Base-by-base conservation (phyloP, 768 basidiomycete species). In the Mycena rosella region DNA sequence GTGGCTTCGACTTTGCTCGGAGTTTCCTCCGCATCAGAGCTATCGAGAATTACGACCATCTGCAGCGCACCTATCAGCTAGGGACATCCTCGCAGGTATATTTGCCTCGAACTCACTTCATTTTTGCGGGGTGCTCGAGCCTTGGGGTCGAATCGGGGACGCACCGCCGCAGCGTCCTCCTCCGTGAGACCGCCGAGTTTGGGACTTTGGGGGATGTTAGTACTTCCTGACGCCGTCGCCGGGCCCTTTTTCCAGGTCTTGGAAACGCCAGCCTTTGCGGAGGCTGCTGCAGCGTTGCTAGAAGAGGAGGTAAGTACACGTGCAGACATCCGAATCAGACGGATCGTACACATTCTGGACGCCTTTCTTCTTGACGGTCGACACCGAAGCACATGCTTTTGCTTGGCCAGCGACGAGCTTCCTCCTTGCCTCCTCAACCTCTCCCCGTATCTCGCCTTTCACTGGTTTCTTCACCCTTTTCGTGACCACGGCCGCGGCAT, bases 11-110 rank as follows among this genome's bases (percentile, higher is more conserved):
- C 32, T 29, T 48, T 63, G 52, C 53, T 63, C 2, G 62, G 62
- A 2, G 62, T 55, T 24, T 63, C 62, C 2, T 63, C 53, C 0
- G 45, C 20, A 36, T 63, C 62, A 0, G 52, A 55, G 53, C 24
- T 47, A 9, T 3, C 15, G 11, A 15, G 8, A n/a, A 48, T 9
- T 0, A 22, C 7, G 53, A 56, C 30, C 30, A 52, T n/a, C 53
- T 63, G 29, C 7, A 38, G 14, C 30, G 42, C n/a, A 7, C 5
- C 18, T 4, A 15, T 40, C 38, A 40, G 38, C 5, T 14, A 4
- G 13, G 38, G 17, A n/a, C n/a, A n/a, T n/a, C n/a, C n/a, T n/a
- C n/a, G n/a, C n/a, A n/a, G n/a, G n/a, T n/a, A n/a, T n/a, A n/a
- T n/a, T n/a, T n/a, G n/a, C n/a, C n/a, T n/a, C n/a, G n/a, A n/a